Conservation (phyloP, 2,329 filamentous ascomycete genomes). For the Apiospora marii region DNA sequence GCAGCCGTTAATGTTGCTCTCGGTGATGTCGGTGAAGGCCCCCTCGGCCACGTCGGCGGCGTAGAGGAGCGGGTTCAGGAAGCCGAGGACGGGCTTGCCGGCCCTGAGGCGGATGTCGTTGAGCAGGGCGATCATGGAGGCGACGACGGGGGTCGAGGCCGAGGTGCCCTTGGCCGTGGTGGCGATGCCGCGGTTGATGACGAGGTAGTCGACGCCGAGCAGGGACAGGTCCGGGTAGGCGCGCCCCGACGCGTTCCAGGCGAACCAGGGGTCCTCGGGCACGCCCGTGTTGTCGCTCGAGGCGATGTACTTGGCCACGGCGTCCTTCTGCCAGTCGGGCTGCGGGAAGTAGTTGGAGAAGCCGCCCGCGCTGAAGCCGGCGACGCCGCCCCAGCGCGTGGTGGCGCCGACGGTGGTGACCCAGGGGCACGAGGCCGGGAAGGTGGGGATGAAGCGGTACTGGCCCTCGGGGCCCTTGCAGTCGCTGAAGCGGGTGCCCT, state of each 20-base stretch:
- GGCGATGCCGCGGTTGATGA: slow-evolving; percentile 46
- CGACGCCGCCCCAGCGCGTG: slow-evolving; percentile 26
- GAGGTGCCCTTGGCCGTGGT: slow-evolving; percentile 40
- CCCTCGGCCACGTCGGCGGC: slow-evolving; percentile 42
- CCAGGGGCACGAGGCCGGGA: slow-evolving; percentile 57
- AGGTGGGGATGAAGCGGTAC: slow-evolving; percentile 57
- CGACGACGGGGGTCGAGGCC: slow-evolving; percentile 63
- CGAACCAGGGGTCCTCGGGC: slow-evolving; percentile 3
- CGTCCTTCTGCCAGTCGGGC: slow-evolving; percentile 51
- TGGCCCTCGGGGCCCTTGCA: slow-evolving; percentile 62
- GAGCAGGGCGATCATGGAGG: slow-evolving; percentile 60
- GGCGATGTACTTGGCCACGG: slow-evolving; percentile 2
- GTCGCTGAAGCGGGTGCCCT: slow-evolving; percentile 54
- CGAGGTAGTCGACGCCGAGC: slow-evolving; percentile 49
- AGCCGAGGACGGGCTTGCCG: slow-evolving; percentile 60
- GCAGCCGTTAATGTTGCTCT: slow-evolving; percentile 52
- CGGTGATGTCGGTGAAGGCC: slow-evolving; percentile 51
- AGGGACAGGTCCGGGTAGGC: slow-evolving; percentile 62
- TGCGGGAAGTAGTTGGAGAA: slow-evolving; percentile 59
- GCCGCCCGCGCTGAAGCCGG: slow-evolving; percentile 47
- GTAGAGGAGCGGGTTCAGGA: slow-evolving; percentile 60
- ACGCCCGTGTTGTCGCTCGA: neutral
- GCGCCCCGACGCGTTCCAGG: slow-evolving; percentile 47
- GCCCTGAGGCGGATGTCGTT: slow-evolving; percentile 60
- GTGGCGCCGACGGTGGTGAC: slow-evolving; percentile 40